Base-by-base conservation (phyloP, 768 basidiomycete species). In the Podaxis mareebaensis region DNA sequence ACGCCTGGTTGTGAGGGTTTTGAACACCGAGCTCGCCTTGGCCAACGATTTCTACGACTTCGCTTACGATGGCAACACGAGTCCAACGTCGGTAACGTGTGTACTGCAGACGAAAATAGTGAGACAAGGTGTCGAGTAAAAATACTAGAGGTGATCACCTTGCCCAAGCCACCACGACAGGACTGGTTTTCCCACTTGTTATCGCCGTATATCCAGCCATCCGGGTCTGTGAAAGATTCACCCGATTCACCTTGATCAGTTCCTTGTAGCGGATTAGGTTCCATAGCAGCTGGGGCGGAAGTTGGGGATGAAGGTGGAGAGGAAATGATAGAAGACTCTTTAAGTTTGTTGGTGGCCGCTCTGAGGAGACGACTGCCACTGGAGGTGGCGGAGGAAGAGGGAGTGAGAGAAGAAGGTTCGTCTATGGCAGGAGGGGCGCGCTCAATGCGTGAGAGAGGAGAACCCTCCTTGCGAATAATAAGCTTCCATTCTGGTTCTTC, bases 201-300 rank as follows among this genome's bases (percentile, higher is more conserved):
- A 68, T 96, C 95, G 2, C 88, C 90, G 69, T 95, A 97, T 5
- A 95, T 83, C 95, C 95, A 98, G 3, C 95, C 95, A 64, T 96
- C 93, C 3, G 80, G 71, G 71, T 98, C 95, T 1, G 95, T 96
- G 40, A 77, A 71, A 30, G 78, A 76, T 49, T 88, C 84, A 58
- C 86, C 84, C 2, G 82, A 81, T 15, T 76, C 75, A 2, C 72
- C 72, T 7, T 78, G 73, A 33, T 75, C 72, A 12, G 70, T 42
- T 58, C 76, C 69, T 59, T 75, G 73, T 36, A 70, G 66, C 2
- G 70, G 62, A 54, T 75, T 73, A 15, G 75, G 72, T 51, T 70
- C 69, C 30, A 61, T 40, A 15, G 60, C 49, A 20, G 67, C 22
- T 13, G 66, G 26, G n/a, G 62, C 57, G 60, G 20, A 68, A 71